These are phyloP conservation scores for Penicillium hesseltinei DNA, from an alignment of 2,329 filamentous ascomycete genomes.

Conservation along the genomic window DNA sequence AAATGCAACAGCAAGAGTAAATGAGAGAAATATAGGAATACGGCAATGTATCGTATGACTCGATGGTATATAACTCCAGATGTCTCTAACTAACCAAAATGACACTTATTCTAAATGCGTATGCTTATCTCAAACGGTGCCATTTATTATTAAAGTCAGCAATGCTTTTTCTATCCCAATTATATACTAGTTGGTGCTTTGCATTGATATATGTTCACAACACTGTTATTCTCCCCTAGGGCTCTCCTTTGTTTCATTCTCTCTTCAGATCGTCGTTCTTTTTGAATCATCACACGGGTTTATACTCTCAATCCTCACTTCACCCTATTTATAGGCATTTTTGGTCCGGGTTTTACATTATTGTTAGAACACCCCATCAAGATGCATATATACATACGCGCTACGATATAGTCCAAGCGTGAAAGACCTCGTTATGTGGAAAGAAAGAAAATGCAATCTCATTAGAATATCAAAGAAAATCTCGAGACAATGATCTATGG, in stretches of 20 bases:
- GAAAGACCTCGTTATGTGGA: not conserved
- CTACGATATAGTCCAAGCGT: not conserved
- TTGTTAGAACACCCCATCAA: no score
- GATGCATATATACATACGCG: no score
- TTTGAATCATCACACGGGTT: not conserved
- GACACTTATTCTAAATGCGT: not conserved
- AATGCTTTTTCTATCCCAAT: not conserved
- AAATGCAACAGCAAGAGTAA: no score
- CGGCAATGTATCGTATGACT: no score
- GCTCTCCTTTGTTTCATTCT: not conserved
- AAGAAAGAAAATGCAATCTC: not conserved
- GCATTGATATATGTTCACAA: not conserved
- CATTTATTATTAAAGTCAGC: not conserved
- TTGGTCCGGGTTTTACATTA: no score
- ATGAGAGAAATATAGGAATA: no score
- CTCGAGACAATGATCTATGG: not conserved
- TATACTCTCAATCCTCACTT: not conserved
- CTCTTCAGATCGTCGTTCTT: not conserved
- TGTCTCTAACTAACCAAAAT: not conserved
- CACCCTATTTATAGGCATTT: no score
- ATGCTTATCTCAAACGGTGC: no score
- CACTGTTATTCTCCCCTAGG: not conserved
- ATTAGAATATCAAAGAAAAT: not conserved
- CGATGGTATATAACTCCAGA: not conserved
- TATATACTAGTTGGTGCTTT: not conserved